Evolutionary conservation across 192 early-diverging fungal species (phyloP), one percentile per base, ranked within the genome.

Genomic region (Phlyctochytrium arcticum): DNA sequence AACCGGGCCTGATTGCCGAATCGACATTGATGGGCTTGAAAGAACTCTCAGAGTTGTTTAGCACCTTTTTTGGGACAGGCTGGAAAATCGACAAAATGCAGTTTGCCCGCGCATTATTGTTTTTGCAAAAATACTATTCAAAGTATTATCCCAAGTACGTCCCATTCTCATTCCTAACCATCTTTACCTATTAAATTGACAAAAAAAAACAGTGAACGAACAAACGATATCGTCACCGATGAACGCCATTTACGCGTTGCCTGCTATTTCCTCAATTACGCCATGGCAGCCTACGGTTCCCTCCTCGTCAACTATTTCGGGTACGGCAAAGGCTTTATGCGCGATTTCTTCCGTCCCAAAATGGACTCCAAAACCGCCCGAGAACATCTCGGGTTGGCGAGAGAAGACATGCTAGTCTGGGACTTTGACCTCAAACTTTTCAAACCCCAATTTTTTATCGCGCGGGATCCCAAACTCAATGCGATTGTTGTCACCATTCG

Each of bases 341-440:
- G 62, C 23, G 65, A 75, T 49, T 37, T 48, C 3, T 10, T 73
- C 10, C 65, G 71, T 19, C 36, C 53, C 0, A 65, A 65, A 24
- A 69, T 66, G 26, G 71, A 77, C 37, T 72, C 72, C 39, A 72
- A 72, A 51, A 75, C 73, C 5, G 72, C 75, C 4, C 7, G 67
- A 0, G 72, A 75, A 54, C 71, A 75, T 53, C 48, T 80, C 8
- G 72, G 67, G 17, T 48, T 80, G 19, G 53, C 27, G 32, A 35
- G 31, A 21, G 59, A 71, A 8, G 67, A 74, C 54, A 58, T 80
- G 39, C 64, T 80, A 10, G 70, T 46, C 29, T 80, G 72, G 71
- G 67, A 80, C 21, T 67, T 71, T 57, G 59, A 72, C 24, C 56
- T 68, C 21, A 63, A 71, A 33, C 59, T 76, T 7, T 69, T 54